Evolutionary conservation across 73 alveolate genomes (phyloP), one percentile per base, ranked within the genome.

Genomic region (Paramecium sexaurelia): DNA sequence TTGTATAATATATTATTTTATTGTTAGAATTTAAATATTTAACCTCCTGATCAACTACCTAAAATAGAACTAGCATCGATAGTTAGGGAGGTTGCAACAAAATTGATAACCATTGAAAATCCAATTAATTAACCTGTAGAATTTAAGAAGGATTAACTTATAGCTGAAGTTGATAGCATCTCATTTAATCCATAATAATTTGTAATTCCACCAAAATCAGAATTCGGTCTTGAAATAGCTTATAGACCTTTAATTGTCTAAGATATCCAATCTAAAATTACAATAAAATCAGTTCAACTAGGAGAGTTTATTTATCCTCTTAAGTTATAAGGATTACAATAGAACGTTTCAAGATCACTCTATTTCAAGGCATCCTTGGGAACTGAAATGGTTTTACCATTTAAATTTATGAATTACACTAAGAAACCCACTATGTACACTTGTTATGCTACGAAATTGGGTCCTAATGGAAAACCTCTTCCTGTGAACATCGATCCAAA

Each of bases 301-400:
- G 99, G 99, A 32, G 99, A 98, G 55, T 96, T 91, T 37, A 55
- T 66, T 11, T 93, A 93, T 91, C 91, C 92, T 29, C 45, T 93
- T 36, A 68, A 35, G 55, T 89, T 96, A 32, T 96, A 94, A 96
- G 99, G 97, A 51, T 92, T 93, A 9, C 96, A 96, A 0, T 97
- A 98, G 17, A 95, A 98, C 6, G 96, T 98, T 0, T 95, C 97
- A 84, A 87, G 97, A 55, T 92, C 97, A 1, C 97, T 97, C 85
- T 98, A 98, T 75, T 97, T 98, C 55, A 96, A 96, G 75, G 97
- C 99, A 10, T 93, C 98, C 73, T 95, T 98, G 20, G 99, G 99
- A n/a, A 88, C 99, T 39, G 99, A 98, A 82, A 92, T 97, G 61
- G 98, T 97, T 55, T 95, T 97, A 61, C 99, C 98, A 75, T 97